A percentile compares a stretch with the other conserved stretches of the same genome.
Conservation (phyloP, 257 asterid genomes). For the Nicotiana undulata region DNA sequence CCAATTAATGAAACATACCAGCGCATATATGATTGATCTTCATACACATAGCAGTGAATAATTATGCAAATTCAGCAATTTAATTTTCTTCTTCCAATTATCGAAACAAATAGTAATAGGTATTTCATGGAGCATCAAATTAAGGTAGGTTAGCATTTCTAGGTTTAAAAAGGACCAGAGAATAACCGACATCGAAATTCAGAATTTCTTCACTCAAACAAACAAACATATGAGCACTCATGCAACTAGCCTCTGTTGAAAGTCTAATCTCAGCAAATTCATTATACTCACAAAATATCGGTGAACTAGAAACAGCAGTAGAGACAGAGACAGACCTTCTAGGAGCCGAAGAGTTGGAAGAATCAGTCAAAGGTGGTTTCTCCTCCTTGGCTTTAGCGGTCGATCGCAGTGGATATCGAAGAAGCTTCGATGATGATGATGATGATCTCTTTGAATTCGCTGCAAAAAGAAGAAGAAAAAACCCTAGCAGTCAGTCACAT, state of each 20-base stretch:
- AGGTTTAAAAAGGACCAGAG: background rate
- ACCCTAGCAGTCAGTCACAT: background rate
- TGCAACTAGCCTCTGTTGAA: background rate
- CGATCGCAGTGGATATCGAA: conserved; percentile 88
- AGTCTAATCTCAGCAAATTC: background rate
- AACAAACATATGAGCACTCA: background rate
- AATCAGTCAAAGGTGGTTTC: conserved; percentile 52
- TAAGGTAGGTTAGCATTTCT: background rate
- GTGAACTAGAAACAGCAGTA: background rate
- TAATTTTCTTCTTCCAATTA: background rate
- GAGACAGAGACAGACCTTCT: conserved; percentile 31
- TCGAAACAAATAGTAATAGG: background rate
- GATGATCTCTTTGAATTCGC: conserved; percentile 35
- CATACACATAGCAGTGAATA: background rate
- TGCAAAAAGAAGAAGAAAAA: conserved; percentile 1
- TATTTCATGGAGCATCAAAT: background rate
- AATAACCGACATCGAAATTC: background rate
- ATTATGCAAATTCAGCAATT: background rate
- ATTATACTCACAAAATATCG: background rate
- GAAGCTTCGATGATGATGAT: conserved; percentile 39
- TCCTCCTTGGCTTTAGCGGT: conserved; percentile 50
- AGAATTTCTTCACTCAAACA: background rate
- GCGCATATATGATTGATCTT: background rate
- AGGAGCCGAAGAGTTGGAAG: conserved; percentile 46
- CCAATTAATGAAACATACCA: background rate